Evolutionary conservation across 768 basidiomycete species (phyloP).

Genomic region (Amanita jacksonii): DNA sequence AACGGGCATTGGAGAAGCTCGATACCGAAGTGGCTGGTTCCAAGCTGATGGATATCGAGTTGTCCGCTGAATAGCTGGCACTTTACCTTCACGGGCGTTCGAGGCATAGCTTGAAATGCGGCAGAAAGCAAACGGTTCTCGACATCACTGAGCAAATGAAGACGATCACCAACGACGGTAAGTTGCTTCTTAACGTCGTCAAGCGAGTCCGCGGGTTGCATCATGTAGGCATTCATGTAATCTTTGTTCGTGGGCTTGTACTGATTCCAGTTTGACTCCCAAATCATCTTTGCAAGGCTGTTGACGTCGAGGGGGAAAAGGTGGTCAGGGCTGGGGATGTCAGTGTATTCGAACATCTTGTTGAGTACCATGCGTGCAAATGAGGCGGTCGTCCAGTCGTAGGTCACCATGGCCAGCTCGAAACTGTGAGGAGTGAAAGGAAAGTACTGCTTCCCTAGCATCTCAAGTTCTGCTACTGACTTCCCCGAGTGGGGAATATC

Average conservation of each 20-base stretch:
- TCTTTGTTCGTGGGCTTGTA: conserved; percentile 8
- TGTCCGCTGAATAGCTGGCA: conserved; percentile 9
- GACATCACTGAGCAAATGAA: too few species aligned
- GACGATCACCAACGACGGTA: too few species aligned
- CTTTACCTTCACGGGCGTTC: conserved; percentile 5
- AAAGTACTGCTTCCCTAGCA: not conserved
- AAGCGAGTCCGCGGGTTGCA: conserved; percentile 8
- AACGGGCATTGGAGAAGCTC: too few species aligned
- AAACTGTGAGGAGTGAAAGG: too few species aligned
- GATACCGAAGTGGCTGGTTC: conserved; percentile 4
- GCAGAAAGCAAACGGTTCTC: conserved; percentile 10
- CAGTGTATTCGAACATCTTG: conserved; percentile 12
- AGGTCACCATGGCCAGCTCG: too few species aligned
- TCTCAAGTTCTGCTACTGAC: not conserved
- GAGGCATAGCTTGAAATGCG: conserved; percentile 8
- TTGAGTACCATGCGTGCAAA: conserved; percentile 10
- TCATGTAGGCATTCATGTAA: conserved; percentile 11
- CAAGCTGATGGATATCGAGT: conserved; percentile 9
- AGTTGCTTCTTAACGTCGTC: conserved; percentile 8
- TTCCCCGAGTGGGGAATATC: not conserved
- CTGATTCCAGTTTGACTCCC: conserved; percentile 5
- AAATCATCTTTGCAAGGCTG: conserved; percentile 9
- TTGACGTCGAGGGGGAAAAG: conserved; percentile 6
- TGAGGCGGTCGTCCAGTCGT: too few species aligned
- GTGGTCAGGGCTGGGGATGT: not conserved